A percentile compares a stretch with the other conserved stretches of the same genome.
Evolutionary conservation across 148 eudicot species (phyloP).

Genomic region (Rhododendron simsii): DNA sequence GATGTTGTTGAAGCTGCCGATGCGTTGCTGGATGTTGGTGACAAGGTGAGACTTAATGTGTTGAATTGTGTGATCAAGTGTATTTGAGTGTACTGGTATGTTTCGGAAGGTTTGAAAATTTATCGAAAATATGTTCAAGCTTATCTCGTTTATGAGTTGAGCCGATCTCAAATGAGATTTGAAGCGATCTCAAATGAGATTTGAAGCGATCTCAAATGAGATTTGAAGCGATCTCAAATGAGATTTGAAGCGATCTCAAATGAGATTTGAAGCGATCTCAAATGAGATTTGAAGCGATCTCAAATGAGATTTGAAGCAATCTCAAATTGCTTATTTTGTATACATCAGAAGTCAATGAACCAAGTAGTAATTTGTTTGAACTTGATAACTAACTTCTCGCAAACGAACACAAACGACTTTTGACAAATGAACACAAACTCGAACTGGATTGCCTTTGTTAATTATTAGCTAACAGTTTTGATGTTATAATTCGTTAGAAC

Average conservation of each 20-base stretch:
- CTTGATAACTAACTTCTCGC: neutral
- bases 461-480: neutral
- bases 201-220: no score
- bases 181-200: no score
- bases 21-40: slow-evolving; percentile 78
- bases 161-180: neutral
- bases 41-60: slow-evolving; percentile 38
- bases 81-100: neutral
- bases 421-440: neutral
- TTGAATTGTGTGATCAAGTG: neutral
- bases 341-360: neutral
- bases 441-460: neutral
- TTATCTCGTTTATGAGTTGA: neutral
- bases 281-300: no score
- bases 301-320: neutral
- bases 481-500: neutral
- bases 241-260: no score
- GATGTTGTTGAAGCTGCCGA: slow-evolving; percentile 64
- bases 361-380: neutral
- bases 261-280: no score
- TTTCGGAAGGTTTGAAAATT: neutral
- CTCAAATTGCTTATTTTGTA: neutral
- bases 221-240: no score
- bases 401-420: neutral
- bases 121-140: neutral